Percentiles rank a stretch among this genome's conserved stretches.
Evolutionary conservation across 805 yeast genomes (phyloP).

Genomic region (Debaryomyces maramus): DNA sequence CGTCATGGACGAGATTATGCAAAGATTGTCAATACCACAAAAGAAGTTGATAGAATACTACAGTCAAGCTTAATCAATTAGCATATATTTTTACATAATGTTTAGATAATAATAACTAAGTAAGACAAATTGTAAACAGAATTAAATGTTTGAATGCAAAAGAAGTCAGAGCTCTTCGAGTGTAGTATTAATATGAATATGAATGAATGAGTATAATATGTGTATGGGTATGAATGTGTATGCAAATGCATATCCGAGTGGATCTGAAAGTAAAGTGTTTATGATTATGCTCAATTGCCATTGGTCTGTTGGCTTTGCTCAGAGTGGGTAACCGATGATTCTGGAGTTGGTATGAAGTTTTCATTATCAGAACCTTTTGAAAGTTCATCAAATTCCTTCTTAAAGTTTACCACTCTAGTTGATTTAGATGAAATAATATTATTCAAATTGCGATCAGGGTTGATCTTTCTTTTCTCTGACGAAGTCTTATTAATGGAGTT

Average conservation of each 20-base stretch:
- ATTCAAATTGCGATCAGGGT: slow-evolving; percentile 8
- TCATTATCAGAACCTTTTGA: slow-evolving; percentile 8
- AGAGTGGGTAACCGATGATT: slow-evolving; percentile 14
- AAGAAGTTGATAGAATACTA: slow-evolving; percentile 49
- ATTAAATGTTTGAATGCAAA: neutral
- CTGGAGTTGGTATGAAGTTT: slow-evolving; percentile 17
- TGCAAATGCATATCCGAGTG: too few relatives aligned
- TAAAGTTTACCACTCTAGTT: slow-evolving; percentile 11
- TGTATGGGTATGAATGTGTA: too few relatives aligned
- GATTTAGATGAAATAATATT: slow-evolving; percentile 13
- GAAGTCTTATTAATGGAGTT: slow-evolving; percentile 5
- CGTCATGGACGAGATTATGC: slow-evolving; percentile 30
- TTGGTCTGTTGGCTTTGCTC: slow-evolving; percentile 10
- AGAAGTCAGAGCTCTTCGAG: neutral
- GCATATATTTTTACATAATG: slow-evolving; percentile 1
- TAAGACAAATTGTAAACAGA: neutral
- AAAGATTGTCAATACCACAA: slow-evolving; percentile 42
- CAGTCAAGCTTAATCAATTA: slow-evolving; percentile 18
- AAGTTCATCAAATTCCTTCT: slow-evolving; percentile 6
- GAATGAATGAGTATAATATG: neutral
- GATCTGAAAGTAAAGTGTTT: too few relatives aligned
- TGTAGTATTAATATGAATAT: neutral
- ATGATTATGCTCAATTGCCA: too few relatives aligned
- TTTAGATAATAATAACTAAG: neutral
- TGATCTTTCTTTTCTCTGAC: slow-evolving; percentile 6